A percentile compares a stretch with the other conserved stretches of the same genome.
Conservation (phyloP, 257 asterid genomes). For the Apocynum venetum region DNA sequence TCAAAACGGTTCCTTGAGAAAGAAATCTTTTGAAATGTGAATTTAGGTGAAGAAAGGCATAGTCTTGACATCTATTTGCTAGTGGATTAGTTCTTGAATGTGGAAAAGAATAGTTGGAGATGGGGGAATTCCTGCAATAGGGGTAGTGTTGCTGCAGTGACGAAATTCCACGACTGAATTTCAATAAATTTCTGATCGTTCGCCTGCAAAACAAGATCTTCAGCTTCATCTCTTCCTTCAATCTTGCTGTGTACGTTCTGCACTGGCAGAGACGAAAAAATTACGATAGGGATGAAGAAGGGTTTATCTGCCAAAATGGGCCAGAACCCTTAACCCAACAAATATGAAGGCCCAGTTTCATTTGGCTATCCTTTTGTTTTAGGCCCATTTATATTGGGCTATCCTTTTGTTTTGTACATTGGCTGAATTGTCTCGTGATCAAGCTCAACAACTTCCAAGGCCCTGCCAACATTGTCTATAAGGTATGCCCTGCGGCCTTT, state of each 20-base stretch:
- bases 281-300: not conserved
- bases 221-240: slow-evolving; percentile 37
- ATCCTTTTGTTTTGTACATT: no score
- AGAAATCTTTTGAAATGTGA: slow-evolving; percentile 22
- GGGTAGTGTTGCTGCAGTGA: slow-evolving; percentile 18
- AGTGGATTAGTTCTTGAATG: slow-evolving; percentile 15
- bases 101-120: slow-evolving; percentile 12
- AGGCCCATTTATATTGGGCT: no score
- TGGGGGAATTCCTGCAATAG: slow-evolving; percentile 23
- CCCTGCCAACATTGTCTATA: not conserved
- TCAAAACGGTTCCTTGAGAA: slow-evolving; percentile 23
- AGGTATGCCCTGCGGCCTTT: not conserved
- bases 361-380: no score
- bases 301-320: slow-evolving; percentile 8
- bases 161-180: slow-evolving; percentile 29
- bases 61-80: slow-evolving; percentile 5
- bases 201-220: slow-evolving; percentile 40
- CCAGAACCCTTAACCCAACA: slow-evolving; percentile 7
- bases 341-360: not conserved
- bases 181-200: slow-evolving; percentile 30
- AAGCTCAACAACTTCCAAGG: no score
- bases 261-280: not conserved
- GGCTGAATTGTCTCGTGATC: no score
- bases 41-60: slow-evolving; percentile 8
- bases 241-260: not conserved